phyloP scores from a whole-genome alignment of 2,329 filamentous ascomycete genomes.

The Macroventuria anomochaeta region DNA sequence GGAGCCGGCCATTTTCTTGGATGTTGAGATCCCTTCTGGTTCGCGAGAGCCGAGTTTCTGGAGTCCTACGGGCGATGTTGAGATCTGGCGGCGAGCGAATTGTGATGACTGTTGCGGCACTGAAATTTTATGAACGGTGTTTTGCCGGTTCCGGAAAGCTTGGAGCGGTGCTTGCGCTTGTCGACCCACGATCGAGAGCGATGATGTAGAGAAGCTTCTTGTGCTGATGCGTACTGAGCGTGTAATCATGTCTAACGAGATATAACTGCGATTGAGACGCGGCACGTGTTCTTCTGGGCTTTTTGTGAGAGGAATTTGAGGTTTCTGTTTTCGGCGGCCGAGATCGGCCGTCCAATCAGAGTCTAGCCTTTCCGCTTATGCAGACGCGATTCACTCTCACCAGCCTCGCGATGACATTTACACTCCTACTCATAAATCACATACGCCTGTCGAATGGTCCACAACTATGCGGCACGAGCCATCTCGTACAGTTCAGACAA shows the following conservation, averaged over 20 bases:
- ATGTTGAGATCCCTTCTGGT: constrained; percentile 34
- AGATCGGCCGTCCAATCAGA: constrained; percentile 30
- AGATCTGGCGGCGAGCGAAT: constrained; percentile 23
- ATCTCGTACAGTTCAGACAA: not conserved
- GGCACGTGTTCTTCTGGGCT: constrained; percentile 18
- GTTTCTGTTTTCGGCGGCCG: constrained; percentile 25
- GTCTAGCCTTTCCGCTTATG: constrained; percentile 20
- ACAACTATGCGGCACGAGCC: not conserved
- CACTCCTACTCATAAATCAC: no score
- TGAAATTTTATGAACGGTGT: constrained; percentile 38
- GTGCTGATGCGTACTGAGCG: constrained; percentile 25
- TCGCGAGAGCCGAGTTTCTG: constrained; percentile 32
- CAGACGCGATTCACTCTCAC: not conserved
- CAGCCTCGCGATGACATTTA: not conserved
- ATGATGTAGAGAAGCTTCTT: constrained; percentile 24
- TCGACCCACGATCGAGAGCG: constrained; percentile 30
- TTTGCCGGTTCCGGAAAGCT: constrained; percentile 42
- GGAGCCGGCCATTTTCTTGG: constrained; percentile 36
- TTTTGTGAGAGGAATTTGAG: constrained; percentile 19
- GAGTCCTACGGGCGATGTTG: constrained; percentile 24
- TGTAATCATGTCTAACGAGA: constrained; percentile 28
- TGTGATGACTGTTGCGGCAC: constrained; percentile 30
- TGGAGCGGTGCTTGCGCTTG: constrained; percentile 25
- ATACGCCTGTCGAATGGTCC: no score
- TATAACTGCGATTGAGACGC: constrained; percentile 15